phyloP scores from a whole-genome alignment of 176 grass and related monocot species.

The Musa acuminata region DNA sequence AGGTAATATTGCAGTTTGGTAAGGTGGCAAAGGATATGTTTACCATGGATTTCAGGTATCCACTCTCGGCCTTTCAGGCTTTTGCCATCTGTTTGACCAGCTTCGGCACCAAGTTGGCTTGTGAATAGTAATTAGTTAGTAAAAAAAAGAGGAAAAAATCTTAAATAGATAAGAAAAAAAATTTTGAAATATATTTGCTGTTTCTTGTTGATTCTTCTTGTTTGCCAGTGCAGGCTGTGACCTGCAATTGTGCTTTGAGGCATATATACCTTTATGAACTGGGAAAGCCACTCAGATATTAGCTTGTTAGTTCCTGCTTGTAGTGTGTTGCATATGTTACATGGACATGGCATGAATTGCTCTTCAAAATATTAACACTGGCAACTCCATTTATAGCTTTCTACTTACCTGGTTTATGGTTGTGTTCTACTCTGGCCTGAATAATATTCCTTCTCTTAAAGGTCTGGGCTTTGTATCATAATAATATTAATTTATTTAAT shows the following conservation, averaged over 20 bases:
- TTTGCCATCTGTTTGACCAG: conserved; percentile 82
- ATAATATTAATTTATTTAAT: too few relatives aligned
- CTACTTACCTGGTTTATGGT: too few relatives aligned
- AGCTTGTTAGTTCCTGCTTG: too few relatives aligned
- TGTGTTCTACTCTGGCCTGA: too few relatives aligned
- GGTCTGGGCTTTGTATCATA: too few relatives aligned
- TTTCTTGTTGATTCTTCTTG: background rate
- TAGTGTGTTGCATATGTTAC: too few relatives aligned
- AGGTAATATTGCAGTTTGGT: conserved; percentile 82
- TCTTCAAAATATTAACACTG: too few relatives aligned
- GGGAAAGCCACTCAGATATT: too few relatives aligned
- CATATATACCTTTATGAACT: too few relatives aligned
- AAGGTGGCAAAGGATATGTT: conserved; percentile 93
- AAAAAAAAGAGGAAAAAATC: background rate
- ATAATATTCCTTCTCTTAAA: too few relatives aligned
- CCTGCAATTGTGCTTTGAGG: background rate
- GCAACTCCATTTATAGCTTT: too few relatives aligned
- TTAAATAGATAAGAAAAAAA: background rate
- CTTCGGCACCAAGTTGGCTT: conserved; percentile 92
- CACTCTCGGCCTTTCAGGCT: conserved; percentile 76
- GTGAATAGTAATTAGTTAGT: conserved; percentile 42
- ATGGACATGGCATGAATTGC: too few relatives aligned
- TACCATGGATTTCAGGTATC: conserved; percentile 93
- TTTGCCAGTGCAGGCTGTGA: background rate
- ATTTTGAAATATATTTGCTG: background rate